Conservation (phyloP, 768 basidiomycete genomes). For the Gelatoporia subvermispora region DNA sequence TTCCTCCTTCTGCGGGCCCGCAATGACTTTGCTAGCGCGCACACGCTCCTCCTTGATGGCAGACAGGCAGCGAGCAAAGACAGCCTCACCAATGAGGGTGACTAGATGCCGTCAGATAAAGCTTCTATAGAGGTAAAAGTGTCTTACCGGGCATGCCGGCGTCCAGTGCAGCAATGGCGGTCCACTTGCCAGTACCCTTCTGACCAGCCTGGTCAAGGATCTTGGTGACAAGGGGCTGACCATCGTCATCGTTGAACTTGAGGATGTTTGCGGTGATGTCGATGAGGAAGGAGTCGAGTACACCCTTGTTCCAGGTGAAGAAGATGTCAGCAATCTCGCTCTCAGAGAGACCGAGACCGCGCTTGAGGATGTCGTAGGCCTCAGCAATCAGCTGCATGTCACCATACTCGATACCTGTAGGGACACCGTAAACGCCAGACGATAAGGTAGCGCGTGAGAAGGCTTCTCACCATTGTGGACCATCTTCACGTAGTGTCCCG, state of each 20-base stretch:
- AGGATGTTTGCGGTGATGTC: constrained; percentile 98
- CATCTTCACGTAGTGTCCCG: constrained; percentile 99
- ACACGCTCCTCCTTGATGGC: constrained; percentile 94
- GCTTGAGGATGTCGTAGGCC: constrained; percentile 97
- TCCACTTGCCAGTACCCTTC: constrained; percentile 99
- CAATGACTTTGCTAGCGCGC: constrained; percentile 86
- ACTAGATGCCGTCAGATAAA: constrained; percentile 42
- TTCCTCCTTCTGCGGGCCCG: constrained; percentile 91
- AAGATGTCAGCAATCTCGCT: constrained; percentile 95
- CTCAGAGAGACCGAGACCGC: constrained; percentile 83
- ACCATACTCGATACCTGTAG: constrained; percentile 93
- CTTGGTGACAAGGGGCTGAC: constrained; percentile 84
- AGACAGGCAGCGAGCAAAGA: constrained; percentile 97
- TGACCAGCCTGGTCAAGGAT: constrained; percentile 96
- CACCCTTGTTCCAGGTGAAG: constrained; percentile 93
- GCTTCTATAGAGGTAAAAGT: constrained; percentile 2
- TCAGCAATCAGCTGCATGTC: constrained; percentile 99
- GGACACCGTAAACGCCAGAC: not conserved
- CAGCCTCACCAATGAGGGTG: constrained; percentile 98
- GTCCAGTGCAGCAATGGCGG: constrained; percentile 93
- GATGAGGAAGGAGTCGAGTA: constrained; percentile 99
- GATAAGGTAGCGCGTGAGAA: constrained; percentile 10
- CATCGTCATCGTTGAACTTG: constrained; percentile 95
- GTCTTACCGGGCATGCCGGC: constrained; percentile 75
- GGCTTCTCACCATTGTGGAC: constrained; percentile 80